Evolutionary conservation across 2,329 filamentous ascomycete species (phyloP).

Genomic region (Nemania sp.): DNA sequence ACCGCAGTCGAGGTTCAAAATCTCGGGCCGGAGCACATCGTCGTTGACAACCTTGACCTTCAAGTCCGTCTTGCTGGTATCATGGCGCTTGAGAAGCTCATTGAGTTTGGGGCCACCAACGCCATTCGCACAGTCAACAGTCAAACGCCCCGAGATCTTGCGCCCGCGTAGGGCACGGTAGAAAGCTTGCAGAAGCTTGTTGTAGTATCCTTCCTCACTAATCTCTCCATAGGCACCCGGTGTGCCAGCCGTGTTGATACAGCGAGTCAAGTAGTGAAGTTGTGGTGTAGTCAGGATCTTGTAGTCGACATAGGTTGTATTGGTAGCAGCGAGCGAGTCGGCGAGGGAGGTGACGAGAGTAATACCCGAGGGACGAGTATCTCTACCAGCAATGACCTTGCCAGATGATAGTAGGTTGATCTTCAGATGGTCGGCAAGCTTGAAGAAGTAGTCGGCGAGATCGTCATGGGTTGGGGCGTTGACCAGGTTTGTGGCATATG

Average conservation of each 20-base stretch:
- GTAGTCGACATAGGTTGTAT: conserved; percentile 82
- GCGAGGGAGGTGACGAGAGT: conserved; percentile 82
- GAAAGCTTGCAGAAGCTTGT: conserved; percentile 89
- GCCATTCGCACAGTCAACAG: conserved; percentile 95
- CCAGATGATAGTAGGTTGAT: conserved; percentile 78
- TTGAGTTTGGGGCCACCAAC: conserved; percentile 92
- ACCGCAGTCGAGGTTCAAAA: conserved; percentile 92
- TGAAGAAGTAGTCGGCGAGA: conserved; percentile 80
- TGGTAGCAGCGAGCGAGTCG: conserved; percentile 81
- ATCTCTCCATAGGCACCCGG: conserved; percentile 88
- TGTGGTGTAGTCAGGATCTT: conserved; percentile 97
- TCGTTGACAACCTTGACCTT: conserved; percentile 93
- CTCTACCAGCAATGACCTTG: conserved; percentile 88
- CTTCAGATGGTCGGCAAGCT: conserved; percentile 79
- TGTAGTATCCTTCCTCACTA: conserved; percentile 92
- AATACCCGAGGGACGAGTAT: conserved; percentile 92
- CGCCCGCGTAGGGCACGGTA: conserved; percentile 82
- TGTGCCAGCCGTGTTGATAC: conserved; percentile 91
- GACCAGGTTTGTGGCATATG: conserved; percentile 86
- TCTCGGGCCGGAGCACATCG: conserved; percentile 88
- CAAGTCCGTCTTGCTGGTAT: conserved; percentile 75
- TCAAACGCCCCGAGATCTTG: conserved; percentile 79
- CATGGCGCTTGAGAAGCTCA: conserved; percentile 85
- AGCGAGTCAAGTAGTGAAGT: conserved; percentile 94
- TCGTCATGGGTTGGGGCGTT: conserved; percentile 83